Base-by-base conservation (phyloP, 1,284 basidiomycete species). In the Fomitopsis pinicola region DNA sequence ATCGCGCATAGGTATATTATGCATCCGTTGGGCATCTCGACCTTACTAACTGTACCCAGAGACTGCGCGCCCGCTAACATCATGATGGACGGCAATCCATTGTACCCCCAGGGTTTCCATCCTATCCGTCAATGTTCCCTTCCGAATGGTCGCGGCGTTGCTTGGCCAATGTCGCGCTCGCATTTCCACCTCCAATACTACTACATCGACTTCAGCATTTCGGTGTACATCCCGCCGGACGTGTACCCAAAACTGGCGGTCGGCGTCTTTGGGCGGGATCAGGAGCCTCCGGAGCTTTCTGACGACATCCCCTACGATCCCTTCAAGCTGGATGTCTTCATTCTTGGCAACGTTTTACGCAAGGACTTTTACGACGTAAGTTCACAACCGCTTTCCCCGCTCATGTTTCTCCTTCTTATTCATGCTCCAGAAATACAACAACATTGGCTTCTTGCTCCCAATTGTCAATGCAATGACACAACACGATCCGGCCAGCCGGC, bases 301-400 rank as follows among this genome's bases (percentile, higher is more conserved):
- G 35, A 61, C 1, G 40, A 54, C 1, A 59, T 66, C 1, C 70
- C 72, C 0, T 72, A 75, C 50, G 71, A 75, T 55, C 70, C 73
- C 5, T 73, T 74, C 66, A 71, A 72, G 52, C 62, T 68, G 2
- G 72, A 72, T 44, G 63, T 75, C 8, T 74, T 67, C 59, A 67
- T 67, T 1, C 58, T 73, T 12, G 73, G 73, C 4, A 67, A 72
- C 36, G 14, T 67, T 1, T 63, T 70, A 7, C 58, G 56, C 36
- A 17, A 35, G 10, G 44, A 63, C 46, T 59, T 71, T 42, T 15
- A 33, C 33, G 45, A 50, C 38, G 40, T 52, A 22, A n/a, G 9
- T 15, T 8, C 0, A 10, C 14, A 8, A 40, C 30, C 30, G 30
- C 22, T 33, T 33, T 9, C 22, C 28, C 30, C 8, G 30, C 30